Evolutionary conservation across 257 asterid species (phyloP).

Genomic region (Fraxinus americana): DNA sequence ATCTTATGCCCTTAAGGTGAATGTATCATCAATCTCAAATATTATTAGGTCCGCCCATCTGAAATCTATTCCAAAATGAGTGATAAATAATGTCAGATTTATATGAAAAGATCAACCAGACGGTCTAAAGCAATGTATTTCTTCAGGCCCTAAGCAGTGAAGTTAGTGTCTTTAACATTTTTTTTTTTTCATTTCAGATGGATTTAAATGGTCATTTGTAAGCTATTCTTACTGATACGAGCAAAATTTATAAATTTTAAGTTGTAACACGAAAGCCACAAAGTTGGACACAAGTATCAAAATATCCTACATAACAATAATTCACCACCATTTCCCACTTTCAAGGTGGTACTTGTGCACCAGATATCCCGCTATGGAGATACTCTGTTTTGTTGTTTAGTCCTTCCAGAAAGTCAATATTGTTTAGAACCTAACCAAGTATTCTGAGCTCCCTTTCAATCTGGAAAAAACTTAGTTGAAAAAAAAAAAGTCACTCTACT

Average conservation of each 20-base stretch:
- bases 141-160: background rate
- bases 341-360: background rate
- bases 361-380: background rate
- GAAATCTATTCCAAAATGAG: background rate
- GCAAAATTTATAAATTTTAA: too few relatives aligned
- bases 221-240: background rate
- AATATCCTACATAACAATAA: background rate
- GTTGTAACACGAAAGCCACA: background rate
- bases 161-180: background rate
- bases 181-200: background rate
- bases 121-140: background rate
- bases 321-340: background rate
- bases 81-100: background rate
- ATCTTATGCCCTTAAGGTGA: background rate
- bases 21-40: background rate
- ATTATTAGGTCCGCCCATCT: too few relatives aligned
- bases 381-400: background rate
- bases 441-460: background rate
- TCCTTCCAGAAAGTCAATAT: background rate
- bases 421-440: background rate
- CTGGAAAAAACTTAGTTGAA: background rate
- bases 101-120: background rate
- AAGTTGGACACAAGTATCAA: background rate
- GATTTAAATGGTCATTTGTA: background rate
- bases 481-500: background rate